phyloP scores from a whole-genome alignment of 305 asterid genomes.

The Fraxinus xanthoxyloides region DNA sequence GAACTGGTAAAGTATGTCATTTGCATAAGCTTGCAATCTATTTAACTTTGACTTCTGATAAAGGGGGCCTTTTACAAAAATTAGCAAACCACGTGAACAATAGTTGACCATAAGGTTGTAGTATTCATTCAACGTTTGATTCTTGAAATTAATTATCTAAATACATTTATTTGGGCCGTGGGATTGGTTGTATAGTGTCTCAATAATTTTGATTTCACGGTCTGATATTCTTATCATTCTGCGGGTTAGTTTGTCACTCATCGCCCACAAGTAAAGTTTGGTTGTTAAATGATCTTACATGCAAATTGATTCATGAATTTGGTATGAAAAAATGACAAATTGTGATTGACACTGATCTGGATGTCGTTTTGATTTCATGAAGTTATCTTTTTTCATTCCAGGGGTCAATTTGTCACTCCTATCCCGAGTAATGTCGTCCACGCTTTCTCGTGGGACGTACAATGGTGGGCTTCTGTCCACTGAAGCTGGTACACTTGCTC shows the following conservation, averaged over 20 bases:
- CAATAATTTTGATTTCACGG: background rate
- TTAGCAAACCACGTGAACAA: background rate
- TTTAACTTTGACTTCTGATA: background rate
- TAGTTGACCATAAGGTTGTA: background rate
- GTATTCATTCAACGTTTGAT: background rate
- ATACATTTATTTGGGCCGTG: background rate
- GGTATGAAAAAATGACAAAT: background rate
- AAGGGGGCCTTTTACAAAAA: background rate
- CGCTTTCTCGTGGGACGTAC: slow-evolving; percentile 94
- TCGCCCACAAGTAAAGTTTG: background rate
- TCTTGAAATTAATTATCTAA: background rate
- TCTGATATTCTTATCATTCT: background rate
- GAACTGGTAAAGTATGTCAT: background rate
- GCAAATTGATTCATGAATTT: background rate
- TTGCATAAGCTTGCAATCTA: background rate
- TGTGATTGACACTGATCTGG: background rate
- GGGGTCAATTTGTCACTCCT: slow-evolving; percentile 93
- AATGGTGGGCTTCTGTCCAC: slow-evolving; percentile 95
- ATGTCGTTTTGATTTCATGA: background rate
- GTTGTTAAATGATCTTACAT: background rate
- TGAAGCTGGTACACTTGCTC: slow-evolving; percentile 96
- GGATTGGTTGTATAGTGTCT: background rate
- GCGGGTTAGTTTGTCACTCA: background rate
- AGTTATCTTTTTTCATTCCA: slow-evolving; percentile 16
- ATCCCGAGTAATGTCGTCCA: slow-evolving; percentile 92